Evolutionary conservation across 306 rosid genomes (phyloP).

Genomic region (Casuarina cunninghamiana): DNA sequence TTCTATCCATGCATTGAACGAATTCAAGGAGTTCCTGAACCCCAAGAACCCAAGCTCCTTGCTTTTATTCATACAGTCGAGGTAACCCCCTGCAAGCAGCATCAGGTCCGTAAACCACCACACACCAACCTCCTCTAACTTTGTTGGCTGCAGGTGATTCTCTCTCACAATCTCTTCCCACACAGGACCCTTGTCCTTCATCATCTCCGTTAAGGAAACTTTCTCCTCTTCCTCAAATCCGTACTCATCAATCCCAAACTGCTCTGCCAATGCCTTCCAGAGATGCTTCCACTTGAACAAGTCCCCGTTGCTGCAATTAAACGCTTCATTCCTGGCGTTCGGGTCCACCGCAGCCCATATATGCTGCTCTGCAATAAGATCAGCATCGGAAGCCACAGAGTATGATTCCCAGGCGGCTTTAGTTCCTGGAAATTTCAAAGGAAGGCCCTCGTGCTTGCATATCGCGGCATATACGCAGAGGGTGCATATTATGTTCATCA

Average conservation of each 20-base stretch:
- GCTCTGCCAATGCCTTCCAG: slow-evolving; percentile 67
- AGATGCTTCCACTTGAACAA: slow-evolving; percentile 67
- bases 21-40: slow-evolving; percentile 66
- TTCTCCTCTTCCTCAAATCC: slow-evolving; percentile 45
- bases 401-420: slow-evolving; percentile 53
- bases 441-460: slow-evolving; percentile 63
- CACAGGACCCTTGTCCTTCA: slow-evolving; percentile 51
- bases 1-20: slow-evolving; percentile 57
- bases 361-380: slow-evolving; percentile 75
- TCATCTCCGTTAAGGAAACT: slow-evolving; percentile 37
- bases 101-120: slow-evolving; percentile 58
- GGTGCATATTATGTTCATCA: slow-evolving; percentile 54
- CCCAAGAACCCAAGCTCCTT: slow-evolving; percentile 72
- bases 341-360: slow-evolving; percentile 80
- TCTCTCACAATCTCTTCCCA: slow-evolving; percentile 67
- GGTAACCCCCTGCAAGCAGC: neutral
- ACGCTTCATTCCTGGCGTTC: slow-evolving; percentile 57
- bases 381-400: slow-evolving; percentile 51
- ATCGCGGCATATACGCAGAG: slow-evolving; percentile 65
- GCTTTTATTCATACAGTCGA: slow-evolving; percentile 62
- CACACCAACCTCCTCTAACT: slow-evolving; percentile 47
- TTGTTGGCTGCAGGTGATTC: slow-evolving; percentile 42
- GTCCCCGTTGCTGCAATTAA: slow-evolving; percentile 60
- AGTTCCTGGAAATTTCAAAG: slow-evolving; percentile 58
- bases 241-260: slow-evolving; percentile 57